These are phyloP conservation scores for Penicillium aurantiogriseum DNA, from an alignment of 2,329 filamentous ascomycete genomes.

Conservation along the genomic window DNA sequence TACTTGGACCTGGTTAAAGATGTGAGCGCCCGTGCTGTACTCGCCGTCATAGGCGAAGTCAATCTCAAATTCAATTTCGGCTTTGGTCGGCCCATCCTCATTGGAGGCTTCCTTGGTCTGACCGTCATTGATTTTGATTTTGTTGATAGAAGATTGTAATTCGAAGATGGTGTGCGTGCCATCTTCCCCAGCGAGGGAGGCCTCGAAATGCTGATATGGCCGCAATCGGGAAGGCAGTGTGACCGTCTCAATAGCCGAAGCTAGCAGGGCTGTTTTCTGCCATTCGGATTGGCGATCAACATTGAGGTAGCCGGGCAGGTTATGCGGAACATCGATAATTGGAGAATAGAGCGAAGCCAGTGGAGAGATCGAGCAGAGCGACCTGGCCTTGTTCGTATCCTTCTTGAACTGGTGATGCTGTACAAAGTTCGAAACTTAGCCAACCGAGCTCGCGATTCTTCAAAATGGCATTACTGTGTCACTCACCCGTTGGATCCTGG, in stretches of 20 bases:
- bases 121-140: constrained; percentile 18
- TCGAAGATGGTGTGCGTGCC: constrained; percentile 79
- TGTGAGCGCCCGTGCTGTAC: constrained; percentile 25
- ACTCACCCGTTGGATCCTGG: constrained; percentile 55
- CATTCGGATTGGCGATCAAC: constrained; percentile 68
- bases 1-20: constrained; percentile 40
- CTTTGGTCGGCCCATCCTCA: constrained; percentile 17
- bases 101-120: constrained; percentile 5
- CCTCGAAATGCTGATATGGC: constrained; percentile 37
- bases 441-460: background rate
- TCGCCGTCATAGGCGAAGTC: constrained; percentile 39
- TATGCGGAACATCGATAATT: constrained; percentile 60
- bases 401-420: constrained; percentile 61
- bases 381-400: constrained; percentile 71
- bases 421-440: constrained; percentile 39
- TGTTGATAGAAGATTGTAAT: constrained; percentile 64
- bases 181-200: constrained; percentile 54
- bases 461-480: background rate
- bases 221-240: constrained; percentile 68
- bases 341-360: constrained; percentile 78
- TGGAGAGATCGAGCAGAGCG: constrained; percentile 65
- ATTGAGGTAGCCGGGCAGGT: constrained; percentile 57
- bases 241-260: constrained; percentile 73
- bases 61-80: constrained; percentile 36
- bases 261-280: constrained; percentile 76